A percentile compares a stretch with the other conserved stretches of the same genome.
Conservation (phyloP, 306 rosid species). For the Mimosa pudica region DNA sequence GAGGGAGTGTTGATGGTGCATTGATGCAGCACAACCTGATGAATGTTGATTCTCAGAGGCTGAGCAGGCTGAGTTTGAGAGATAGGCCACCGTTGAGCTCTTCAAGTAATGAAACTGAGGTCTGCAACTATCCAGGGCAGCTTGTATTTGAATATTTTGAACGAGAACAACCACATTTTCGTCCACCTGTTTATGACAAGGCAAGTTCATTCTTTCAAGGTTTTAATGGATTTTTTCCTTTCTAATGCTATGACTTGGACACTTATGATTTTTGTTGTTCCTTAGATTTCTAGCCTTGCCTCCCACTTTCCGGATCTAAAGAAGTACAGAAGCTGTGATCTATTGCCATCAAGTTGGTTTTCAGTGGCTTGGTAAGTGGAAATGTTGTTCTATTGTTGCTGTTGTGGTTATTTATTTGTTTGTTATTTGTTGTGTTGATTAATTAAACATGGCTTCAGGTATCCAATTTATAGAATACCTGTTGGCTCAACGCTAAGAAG, state of each 20-base stretch:
- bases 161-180: slow-evolving; percentile 50
- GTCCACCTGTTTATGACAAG: slow-evolving; percentile 57
- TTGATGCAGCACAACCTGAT: slow-evolving; percentile 33
- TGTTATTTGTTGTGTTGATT: slow-evolving; percentile 11
- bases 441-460: slow-evolving; percentile 50
- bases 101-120: slow-evolving; percentile 52
- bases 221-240: neutral
- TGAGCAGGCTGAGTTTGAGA: slow-evolving; percentile 43
- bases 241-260: slow-evolving; percentile 21
- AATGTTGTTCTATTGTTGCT: neutral
- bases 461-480: slow-evolving; percentile 69
- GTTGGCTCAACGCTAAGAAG: slow-evolving; percentile 49
- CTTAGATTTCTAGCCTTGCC: slow-evolving; percentile 55
- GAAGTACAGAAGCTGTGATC: slow-evolving; percentile 54
- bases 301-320: slow-evolving; percentile 48
- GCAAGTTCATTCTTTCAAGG: slow-evolving; percentile 38
- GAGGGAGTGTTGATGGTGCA: slow-evolving; percentile 35
- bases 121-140: slow-evolving; percentile 36
- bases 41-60: slow-evolving; percentile 33
- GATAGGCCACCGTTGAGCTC: slow-evolving; percentile 40
- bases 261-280: slow-evolving; percentile 12
- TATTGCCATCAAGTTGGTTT: slow-evolving; percentile 61
- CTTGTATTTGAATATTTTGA: slow-evolving; percentile 56
- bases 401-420: slow-evolving; percentile 2
- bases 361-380: slow-evolving; percentile 64